phyloP scores from a whole-genome alignment of 1,284 basidiomycete species.

The Vanrija sp. region DNA sequence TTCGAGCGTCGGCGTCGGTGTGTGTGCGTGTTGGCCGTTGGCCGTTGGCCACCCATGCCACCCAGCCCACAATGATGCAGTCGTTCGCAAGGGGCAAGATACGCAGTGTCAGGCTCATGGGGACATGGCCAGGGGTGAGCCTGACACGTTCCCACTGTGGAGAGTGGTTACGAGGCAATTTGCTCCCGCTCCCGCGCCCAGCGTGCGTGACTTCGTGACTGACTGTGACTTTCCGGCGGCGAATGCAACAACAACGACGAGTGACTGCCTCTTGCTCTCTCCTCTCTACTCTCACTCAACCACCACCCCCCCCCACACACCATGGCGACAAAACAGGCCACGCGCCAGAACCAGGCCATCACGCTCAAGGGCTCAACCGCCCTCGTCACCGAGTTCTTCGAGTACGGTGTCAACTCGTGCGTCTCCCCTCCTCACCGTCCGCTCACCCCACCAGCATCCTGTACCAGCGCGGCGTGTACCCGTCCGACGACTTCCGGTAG shows the following conservation, averaged over 20 bases:
- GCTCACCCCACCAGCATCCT: slow-evolving; percentile 64
- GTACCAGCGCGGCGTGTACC: slow-evolving; percentile 95
- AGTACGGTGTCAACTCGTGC: slow-evolving; percentile 91
- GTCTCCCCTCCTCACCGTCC: slow-evolving; percentile 7
- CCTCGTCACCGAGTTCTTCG: slow-evolving; percentile 98
- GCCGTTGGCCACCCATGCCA: too few relatives aligned
- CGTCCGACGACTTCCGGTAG: slow-evolving; percentile 81
- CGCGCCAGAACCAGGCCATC: slow-evolving; percentile 55
- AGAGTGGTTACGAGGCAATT: neutral
- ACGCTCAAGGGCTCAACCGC: slow-evolving; percentile 92
- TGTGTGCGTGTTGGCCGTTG: neutral
- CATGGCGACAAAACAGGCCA: slow-evolving; percentile 49
- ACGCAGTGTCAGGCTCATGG: too few relatives aligned
- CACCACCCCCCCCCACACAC: neutral
- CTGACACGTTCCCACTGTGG: too few relatives aligned
- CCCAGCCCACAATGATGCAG: too few relatives aligned
- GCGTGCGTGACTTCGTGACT: neutral
- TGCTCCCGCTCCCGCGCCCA: neutral
- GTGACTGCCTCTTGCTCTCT: neutral
- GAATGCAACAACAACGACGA: slow-evolving; percentile 5
- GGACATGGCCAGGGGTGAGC: too few relatives aligned
- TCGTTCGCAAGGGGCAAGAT: neutral
- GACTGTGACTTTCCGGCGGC: slow-evolving; percentile 1
- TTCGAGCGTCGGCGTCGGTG: neutral
- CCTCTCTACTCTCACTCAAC: neutral